Evolutionary conservation across 192 early-diverging fungal species (phyloP), one percentile per base, ranked within the genome.

Genomic region (Coemansia nantahalensis): DNA sequence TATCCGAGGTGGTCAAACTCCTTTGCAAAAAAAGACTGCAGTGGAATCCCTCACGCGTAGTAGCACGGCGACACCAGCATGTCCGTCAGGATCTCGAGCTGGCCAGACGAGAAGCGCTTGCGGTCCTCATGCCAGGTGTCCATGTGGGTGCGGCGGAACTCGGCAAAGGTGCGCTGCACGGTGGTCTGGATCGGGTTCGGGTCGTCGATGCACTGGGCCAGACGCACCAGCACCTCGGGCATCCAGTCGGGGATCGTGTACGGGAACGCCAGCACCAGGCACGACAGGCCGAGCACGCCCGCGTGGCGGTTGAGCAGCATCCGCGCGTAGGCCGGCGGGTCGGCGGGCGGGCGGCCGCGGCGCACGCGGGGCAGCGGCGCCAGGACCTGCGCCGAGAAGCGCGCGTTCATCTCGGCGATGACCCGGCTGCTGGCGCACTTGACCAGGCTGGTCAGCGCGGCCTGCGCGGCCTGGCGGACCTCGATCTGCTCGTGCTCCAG

Each of bases 91-190:
- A 90, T 58, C 28, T 85, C 86, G 31, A 89, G 55, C 64, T 98
- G 89, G 21, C 88, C 82, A 22, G 80, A 80, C 2, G 72, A 82
- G 62, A 98, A 96, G 52, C 69, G 65, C 51, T 73, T 72, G 62
- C 82, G 81, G 51, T 98, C 92, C 48, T 93, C 85, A 46, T 92
- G 90, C 95, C 95, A 98, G 9, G 86, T 89, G 54, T 98, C 95
- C 50, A 90, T 89, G 57, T 98, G 95, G 6, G 95, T 98, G 43
- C 95, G 76, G 54, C 88, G 79, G 59, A 98, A 98, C 54, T 98
- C 93, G 6, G 92, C 84, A 82, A 95, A 95, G 18, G 86, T 86
- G 43, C 86, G 87, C 50, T 86, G 82, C 5, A 94, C 87, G 3
- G 95, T 89, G 7, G 85, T 83, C 69, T 83, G 82, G 52, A 98